Conservation (phyloP, 2,329 filamentous ascomycete species). For the Cordyceps sp. region DNA sequence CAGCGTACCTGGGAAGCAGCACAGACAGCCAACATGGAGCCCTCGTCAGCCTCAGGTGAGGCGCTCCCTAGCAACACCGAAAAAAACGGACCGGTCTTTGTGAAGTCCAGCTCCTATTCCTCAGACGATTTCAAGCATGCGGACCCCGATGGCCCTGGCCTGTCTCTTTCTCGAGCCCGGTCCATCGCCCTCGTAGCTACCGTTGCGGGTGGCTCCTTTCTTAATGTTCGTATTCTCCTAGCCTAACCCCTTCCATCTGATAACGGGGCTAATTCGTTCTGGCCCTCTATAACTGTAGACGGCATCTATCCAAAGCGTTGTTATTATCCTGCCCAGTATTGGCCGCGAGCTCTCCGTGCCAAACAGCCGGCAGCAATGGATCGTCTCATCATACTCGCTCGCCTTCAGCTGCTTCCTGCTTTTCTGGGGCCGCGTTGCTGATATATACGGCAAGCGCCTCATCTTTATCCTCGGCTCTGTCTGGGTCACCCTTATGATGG, state of each 20-base stretch:
- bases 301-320: conserved; percentile 38
- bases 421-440: conserved; percentile 50
- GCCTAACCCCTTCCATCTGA: too few species aligned
- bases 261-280: too few species aligned
- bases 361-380: conserved; percentile 44
- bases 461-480: conserved; percentile 49
- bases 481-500: conserved; percentile 42
- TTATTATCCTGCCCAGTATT: conserved; percentile 48
- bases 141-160: too few species aligned
- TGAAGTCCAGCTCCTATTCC: too few species aligned
- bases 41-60: too few species aligned
- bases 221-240: conserved; percentile 30
- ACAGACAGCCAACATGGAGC: too few species aligned
- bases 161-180: too few species aligned
- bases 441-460: conserved; percentile 47
- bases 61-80: too few species aligned
- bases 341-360: conserved; percentile 38
- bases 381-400: conserved; percentile 48
- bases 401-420: conserved; percentile 52
- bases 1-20: too few species aligned
- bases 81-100: too few species aligned
- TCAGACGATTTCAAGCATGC: too few species aligned
- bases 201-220: conserved; percentile 36
- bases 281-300: conserved; percentile 22
- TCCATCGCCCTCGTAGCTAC: conserved; percentile 39